Base-by-base conservation (phyloP, 1,284 basidiomycete species). In the Microbotryum lychnidis-dioicae region DNA sequence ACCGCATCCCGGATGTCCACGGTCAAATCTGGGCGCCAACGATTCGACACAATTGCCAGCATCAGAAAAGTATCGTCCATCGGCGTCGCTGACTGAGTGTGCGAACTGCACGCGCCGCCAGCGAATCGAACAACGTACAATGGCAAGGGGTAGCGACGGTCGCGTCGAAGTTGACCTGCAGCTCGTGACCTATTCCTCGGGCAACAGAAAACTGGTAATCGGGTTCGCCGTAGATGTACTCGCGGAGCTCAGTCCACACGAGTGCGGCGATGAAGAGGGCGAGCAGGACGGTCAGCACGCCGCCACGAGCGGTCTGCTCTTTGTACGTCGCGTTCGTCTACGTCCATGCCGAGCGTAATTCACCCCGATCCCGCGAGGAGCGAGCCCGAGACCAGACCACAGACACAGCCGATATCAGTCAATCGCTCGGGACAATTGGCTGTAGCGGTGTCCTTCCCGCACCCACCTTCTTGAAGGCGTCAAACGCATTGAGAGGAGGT, bases 1-100 rank as follows among this genome's bases (percentile, higher is more conserved):
- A 94, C 83, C 0, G 89, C 89, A 75, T 98, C 94, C 56, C 92
- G 80, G 54, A 98, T 76, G 74, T 97, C 94, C 25, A 97, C 85
- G 54, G 84, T 87, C 57, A 98, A 78, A 73, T 80, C 89, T 92
- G 68, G 1, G 56, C 14, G 16, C 20, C 7, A 27, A 23, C 37
- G 37, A 16, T 12, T 42, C 12, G 10, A 3, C 5, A 12, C 37
- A 16, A 42, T 42, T 42, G 37, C 4, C 16, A 18, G 37, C 14
- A 10, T n/a, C 14, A 42, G 50, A 60, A 52, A 67, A 21, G 63
- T 56, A 21, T 55, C 56, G 31, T 31, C 61, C 46, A 65, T 69
- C 55, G 55, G 53, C 27, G 10, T 50, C 53, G 16, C 63, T 23
- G 54, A 3, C 21, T 46, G 2, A 31, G 31, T 31, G 31, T 50